These are phyloP conservation scores for Pelargonium australe DNA, from an alignment of 441 rosid genomes.

Conservation along the genomic window DNA sequence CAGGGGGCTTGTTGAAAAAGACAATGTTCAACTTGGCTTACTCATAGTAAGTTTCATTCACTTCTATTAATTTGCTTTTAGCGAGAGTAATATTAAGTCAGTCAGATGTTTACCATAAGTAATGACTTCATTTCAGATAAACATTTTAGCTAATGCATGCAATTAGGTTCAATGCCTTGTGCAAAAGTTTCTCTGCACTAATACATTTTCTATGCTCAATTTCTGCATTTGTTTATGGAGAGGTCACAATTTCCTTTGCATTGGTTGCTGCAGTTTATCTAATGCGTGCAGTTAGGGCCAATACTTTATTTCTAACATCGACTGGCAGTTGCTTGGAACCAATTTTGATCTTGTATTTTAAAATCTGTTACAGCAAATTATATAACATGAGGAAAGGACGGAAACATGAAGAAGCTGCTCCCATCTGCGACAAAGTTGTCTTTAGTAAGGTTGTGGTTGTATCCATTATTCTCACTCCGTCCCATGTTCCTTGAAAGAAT, in stretches of 20 bases:
- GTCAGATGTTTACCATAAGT: neutral
- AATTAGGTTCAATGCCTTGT: neutral
- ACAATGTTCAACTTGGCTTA: slow-evolving; percentile 65
- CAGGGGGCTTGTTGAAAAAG: slow-evolving; percentile 50
- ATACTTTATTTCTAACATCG: neutral
- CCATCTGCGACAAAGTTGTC: slow-evolving; percentile 76
- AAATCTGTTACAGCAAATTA: slow-evolving; percentile 50
- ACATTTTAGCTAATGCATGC: neutral
- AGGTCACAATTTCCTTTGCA: neutral
- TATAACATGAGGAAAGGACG: slow-evolving; percentile 57
- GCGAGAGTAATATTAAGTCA: neutral
- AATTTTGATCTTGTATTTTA: slow-evolving; percentile 10
- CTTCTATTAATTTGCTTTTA: slow-evolving; percentile 15
- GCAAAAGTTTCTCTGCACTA: slow-evolving; percentile 39
- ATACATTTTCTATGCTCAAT: slow-evolving; percentile 1
- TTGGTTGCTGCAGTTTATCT: neutral
- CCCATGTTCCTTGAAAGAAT: neutral
- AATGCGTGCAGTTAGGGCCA: neutral
- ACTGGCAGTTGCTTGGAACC: neutral
- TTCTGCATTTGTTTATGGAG: neutral
- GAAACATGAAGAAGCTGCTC: slow-evolving; percentile 62
- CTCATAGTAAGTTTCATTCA: slow-evolving; percentile 52
- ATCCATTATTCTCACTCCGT: slow-evolving; percentile 1
- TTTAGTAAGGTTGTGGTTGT: slow-evolving; percentile 58
- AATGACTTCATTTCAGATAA: slow-evolving; percentile 1